Conservation (phyloP, 306 rosid genomes). For the Quercus dentata region DNA sequence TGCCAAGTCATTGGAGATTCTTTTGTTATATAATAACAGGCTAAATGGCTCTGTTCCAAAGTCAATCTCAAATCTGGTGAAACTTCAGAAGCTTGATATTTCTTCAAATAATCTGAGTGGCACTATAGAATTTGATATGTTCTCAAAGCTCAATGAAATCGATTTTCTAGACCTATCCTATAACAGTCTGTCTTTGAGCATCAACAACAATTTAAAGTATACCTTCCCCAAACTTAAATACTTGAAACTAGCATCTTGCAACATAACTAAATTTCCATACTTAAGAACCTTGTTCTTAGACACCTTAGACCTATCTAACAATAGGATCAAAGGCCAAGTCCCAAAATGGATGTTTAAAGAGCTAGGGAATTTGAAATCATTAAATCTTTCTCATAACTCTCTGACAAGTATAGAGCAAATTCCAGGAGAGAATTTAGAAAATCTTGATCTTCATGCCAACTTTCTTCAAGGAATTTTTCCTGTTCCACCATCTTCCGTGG, state of each 20-base stretch:
- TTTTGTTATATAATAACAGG: not conserved
- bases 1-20: not conserved
- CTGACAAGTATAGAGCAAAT: constrained; percentile 3
- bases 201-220: not conserved
- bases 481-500: not conserved
- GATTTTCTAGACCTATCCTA: not conserved
- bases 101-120: constrained; percentile 18
- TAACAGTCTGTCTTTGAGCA: not conserved
- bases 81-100: not conserved
- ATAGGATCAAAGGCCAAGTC: too few relatives aligned
- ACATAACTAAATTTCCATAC: constrained; percentile 16
- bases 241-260: constrained; percentile 5
- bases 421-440: not conserved
- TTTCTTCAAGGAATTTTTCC: constrained; percentile 27
- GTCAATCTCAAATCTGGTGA: constrained; percentile 6
- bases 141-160: not conserved
- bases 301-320: too few relatives aligned
- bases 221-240: not conserved
- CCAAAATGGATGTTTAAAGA: too few relatives aligned
- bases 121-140: not conserved
- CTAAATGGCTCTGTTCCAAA: constrained; percentile 8
- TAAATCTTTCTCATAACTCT: constrained; percentile 28
- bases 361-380: accelerated
- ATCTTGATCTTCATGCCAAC: constrained; percentile 8
- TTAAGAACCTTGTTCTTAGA: not conserved